phyloP scores from a whole-genome alignment of 2,329 filamentous ascomycete genomes.

The Pseudocercospora pini-densiflorae region DNA sequence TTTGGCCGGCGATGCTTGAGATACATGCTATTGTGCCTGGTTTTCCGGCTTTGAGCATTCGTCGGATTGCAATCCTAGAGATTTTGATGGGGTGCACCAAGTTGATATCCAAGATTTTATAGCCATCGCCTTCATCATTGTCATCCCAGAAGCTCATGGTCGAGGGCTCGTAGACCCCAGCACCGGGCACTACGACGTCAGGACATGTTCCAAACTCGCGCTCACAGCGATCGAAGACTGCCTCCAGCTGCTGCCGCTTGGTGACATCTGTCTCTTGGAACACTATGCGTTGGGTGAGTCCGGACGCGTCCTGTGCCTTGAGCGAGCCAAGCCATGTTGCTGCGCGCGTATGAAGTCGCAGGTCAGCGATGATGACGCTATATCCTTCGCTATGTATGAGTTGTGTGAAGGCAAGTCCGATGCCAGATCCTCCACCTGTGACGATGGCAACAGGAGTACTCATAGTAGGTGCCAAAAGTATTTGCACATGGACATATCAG shows the following conservation, averaged over 20 bases:
- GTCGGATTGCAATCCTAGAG: slow-evolving; percentile 48
- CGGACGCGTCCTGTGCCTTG: neutral
- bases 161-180: neutral
- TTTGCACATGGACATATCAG: neutral
- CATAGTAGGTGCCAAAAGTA: neutral
- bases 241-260: neutral
- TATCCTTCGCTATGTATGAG: neutral
- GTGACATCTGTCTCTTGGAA: neutral
- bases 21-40: slow-evolving; percentile 42
- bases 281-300: neutral
- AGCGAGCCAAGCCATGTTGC: neutral
- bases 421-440: neutral
- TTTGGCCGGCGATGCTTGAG: slow-evolving; percentile 48
- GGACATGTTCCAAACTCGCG: neutral
- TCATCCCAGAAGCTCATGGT: neutral
- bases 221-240: neutral
- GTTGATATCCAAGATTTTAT: slow-evolving; percentile 47
- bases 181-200: neutral
- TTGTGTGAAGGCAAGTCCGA: neutral
- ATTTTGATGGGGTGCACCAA: slow-evolving; percentile 49
- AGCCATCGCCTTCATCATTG: slow-evolving; percentile 18
- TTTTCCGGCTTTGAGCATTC: slow-evolving; percentile 39
- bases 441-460: neutral
- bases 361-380: neutral
- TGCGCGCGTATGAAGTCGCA: neutral